These are phyloP conservation scores for Pleurotus cornucopiae DNA, from an alignment of 768 basidiomycete genomes.

Conservation along the genomic window DNA sequence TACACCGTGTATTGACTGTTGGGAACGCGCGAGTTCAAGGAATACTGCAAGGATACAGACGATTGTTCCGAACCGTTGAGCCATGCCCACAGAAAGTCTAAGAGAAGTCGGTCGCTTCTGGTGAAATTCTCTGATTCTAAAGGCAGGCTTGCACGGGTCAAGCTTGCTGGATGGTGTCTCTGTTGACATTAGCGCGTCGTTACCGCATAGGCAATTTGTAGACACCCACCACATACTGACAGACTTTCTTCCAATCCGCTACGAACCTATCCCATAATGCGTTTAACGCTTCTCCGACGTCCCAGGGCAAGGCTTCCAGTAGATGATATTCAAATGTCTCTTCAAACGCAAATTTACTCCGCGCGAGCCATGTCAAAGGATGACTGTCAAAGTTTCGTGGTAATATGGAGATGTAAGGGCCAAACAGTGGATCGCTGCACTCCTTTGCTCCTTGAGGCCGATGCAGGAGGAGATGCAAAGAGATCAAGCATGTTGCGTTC, in stretches of 20 bases:
- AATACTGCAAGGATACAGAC: background rate
- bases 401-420: slow-evolving; percentile 76
- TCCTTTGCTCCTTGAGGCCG: slow-evolving; percentile 38
- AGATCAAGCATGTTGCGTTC: slow-evolving; percentile 71
- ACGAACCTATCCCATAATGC: slow-evolving; percentile 44
- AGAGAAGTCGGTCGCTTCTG: background rate
- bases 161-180: slow-evolving; percentile 19
- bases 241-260: slow-evolving; percentile 55
- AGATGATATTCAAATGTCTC: slow-evolving; percentile 20
- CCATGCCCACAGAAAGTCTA: slow-evolving; percentile 85
- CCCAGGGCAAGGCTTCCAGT: slow-evolving; percentile 45
- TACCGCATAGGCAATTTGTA: background rate
- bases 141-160: background rate
- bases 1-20: slow-evolving; percentile 90
- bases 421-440: slow-evolving; percentile 53
- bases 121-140: background rate
- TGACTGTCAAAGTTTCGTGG: slow-evolving; percentile 73
- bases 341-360: slow-evolving; percentile 14
- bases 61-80: slow-evolving; percentile 60
- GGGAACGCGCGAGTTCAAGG: background rate
- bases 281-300: slow-evolving; percentile 34
- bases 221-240: slow-evolving; percentile 47
- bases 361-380: slow-evolving; percentile 74
- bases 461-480: slow-evolving; percentile 75
- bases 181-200: slow-evolving; percentile 16